phyloP scores from a whole-genome alignment of 768 basidiomycete genomes.

The Leccinum boreale region DNA sequence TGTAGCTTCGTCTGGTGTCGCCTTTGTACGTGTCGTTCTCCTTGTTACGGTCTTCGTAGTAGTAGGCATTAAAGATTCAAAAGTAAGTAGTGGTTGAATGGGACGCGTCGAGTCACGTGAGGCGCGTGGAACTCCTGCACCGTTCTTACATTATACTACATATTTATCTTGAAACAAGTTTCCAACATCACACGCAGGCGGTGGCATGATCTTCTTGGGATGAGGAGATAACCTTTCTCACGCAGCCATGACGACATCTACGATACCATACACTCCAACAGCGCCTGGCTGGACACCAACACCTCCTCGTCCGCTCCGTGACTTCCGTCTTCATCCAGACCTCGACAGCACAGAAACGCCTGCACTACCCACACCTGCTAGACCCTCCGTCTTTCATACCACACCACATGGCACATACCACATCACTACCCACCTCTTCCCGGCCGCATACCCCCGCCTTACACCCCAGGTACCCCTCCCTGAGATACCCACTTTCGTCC shows the following conservation, averaged over 20 bases:
- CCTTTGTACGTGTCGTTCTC: constrained; percentile 14
- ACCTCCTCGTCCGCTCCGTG: constrained; percentile 21
- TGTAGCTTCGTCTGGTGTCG: background rate
- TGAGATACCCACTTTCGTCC: constrained; percentile 12
- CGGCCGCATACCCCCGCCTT: constrained; percentile 27
- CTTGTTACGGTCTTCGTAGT: constrained; percentile 8
- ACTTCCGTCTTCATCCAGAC: constrained; percentile 12
- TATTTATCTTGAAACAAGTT: too few relatives aligned
- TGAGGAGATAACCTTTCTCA: background rate
- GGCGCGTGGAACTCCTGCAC: too few relatives aligned
- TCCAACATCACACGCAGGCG: too few relatives aligned
- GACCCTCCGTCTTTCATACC: constrained; percentile 19
- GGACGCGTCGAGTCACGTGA: constrained; percentile 17
- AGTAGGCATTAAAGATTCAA: constrained; percentile 8
- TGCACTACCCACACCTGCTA: constrained; percentile 17
- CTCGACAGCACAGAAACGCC: constrained; percentile 10
- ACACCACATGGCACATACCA: constrained; percentile 14
- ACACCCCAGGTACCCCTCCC: constrained; percentile 23
- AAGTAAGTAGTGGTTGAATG: background rate
- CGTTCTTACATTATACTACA: too few relatives aligned
- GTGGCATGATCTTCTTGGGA: too few relatives aligned
- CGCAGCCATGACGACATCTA: constrained; percentile 1
- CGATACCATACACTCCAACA: constrained; percentile 20
- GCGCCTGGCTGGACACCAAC: constrained; percentile 16
- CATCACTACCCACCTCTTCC: constrained; percentile 30